Evolutionary conservation across 176 grass and related monocot species (phyloP), one percentile per base, ranked within the genome.

Genomic region (Stipa capillata): DNA sequence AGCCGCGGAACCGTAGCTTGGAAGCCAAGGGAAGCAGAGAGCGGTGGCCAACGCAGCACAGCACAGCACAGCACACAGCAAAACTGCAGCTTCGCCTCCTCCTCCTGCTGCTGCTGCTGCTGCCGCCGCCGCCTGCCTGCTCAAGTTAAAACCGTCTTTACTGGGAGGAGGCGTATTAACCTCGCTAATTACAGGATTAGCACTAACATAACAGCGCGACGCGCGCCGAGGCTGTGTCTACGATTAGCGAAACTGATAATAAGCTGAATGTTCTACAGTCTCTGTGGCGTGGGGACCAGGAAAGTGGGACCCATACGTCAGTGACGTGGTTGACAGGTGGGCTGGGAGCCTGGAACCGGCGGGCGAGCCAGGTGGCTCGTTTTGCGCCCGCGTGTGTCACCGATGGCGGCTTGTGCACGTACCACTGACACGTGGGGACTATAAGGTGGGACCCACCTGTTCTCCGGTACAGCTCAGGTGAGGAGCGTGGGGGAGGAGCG

Each of bases 341-440:
- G n/a, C n/a, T n/a, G n/a, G n/a, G n/a, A n/a, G n/a, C n/a, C n/a
- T n/a, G n/a, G n/a, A n/a, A n/a, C n/a, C n/a, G 21, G 35, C 37
- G 7, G 39, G n/a, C n/a, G n/a, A 23, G 28, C 50, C 35, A 40
- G 78, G 64, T 23, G 64, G 63, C 64, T 12, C 8, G 36, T 54
- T 69, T 69, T 56, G 78, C 14, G 62, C 34, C n/a, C 8, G 3
- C 41, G n/a, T 8, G 43, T 0, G 20, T 43, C 57, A 64, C 29
- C 57, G 9, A 9, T 1, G 4, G 9, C 0, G 6, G 11, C 7
- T 10, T 0, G n/a, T n/a, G n/a, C n/a, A n/a, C n/a, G n/a, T n/a
- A n/a, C n/a, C n/a, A n/a, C n/a, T 79, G 62, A 67, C 36, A 31
- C 57, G 65, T 57, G 64, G 78, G 64, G 49, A 10, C 77, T 6